phyloP scores from a whole-genome alignment of 2,329 filamentous ascomycete species.

The Shiraia bambusicola region DNA sequence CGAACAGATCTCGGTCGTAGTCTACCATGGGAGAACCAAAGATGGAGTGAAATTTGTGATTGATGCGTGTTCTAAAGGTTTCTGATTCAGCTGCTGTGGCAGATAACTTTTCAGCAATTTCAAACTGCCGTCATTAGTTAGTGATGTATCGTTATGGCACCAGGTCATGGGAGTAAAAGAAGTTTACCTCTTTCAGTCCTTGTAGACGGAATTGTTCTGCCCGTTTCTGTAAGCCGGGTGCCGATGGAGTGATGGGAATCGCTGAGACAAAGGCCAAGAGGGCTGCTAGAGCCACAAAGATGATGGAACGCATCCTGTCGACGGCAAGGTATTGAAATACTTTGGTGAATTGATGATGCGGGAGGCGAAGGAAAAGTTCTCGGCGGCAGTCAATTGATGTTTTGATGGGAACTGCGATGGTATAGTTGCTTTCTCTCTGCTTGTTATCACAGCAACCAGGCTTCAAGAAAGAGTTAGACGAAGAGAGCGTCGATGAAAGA shows the following conservation, averaged over 20 bases:
- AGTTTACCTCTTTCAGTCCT: slow-evolving; percentile 38
- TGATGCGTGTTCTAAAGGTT: slow-evolving; percentile 22
- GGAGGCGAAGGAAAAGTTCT: neutral
- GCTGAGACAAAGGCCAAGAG: slow-evolving; percentile 27
- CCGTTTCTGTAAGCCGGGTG: slow-evolving; percentile 33
- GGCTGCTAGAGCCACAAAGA: slow-evolving; percentile 28
- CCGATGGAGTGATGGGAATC: slow-evolving; percentile 40
- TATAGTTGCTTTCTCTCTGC: neutral
- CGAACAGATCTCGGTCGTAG: slow-evolving; percentile 26
- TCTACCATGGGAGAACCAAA: slow-evolving; percentile 19
- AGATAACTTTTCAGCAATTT: slow-evolving; percentile 36
- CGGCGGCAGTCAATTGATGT: neutral
- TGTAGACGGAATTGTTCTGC: slow-evolving; percentile 38
- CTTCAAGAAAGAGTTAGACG: slow-evolving; percentile 17
- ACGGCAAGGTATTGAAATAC: slow-evolving; percentile 1
- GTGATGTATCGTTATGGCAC: neutral
- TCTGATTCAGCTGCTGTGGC: slow-evolving; percentile 20
- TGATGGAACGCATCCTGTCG: slow-evolving; percentile 30
- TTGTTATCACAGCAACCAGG: slow-evolving; percentile 12
- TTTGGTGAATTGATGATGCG: slow-evolving; percentile 1
- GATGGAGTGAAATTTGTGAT: slow-evolving; percentile 24
- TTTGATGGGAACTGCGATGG: neutral
- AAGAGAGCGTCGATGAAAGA: slow-evolving; percentile 16
- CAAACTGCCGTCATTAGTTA: slow-evolving; percentile 27
- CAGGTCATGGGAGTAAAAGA: neutral